Conservation (phyloP, 495 filamentous ascomycete genomes). For the Zalerion maritima region DNA sequence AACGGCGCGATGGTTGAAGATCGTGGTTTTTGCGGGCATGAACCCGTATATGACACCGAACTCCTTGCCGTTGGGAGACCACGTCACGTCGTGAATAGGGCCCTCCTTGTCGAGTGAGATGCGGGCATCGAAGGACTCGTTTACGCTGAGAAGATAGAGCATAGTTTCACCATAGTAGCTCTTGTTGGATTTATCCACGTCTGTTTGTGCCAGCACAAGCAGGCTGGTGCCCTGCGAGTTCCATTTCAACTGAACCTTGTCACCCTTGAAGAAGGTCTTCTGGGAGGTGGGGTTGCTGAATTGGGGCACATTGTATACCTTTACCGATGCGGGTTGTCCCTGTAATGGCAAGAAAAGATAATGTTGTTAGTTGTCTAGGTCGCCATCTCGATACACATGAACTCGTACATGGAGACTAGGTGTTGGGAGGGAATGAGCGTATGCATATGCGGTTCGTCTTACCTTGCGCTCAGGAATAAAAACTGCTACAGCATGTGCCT, state of each 20-base stretch:
- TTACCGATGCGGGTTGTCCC: conserved; percentile 85
- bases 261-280: conserved; percentile 98
- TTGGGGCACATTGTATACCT: conserved; percentile 82
- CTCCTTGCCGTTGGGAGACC: conserved; percentile 91
- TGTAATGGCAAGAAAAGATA: no score
- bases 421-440: no score
- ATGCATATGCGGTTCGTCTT: no score
- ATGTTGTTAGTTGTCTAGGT: no score
- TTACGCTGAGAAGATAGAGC: conserved; percentile 85
- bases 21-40: conserved; percentile 94
- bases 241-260: conserved; percentile 98
- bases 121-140: conserved; percentile 81
- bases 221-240: conserved; percentile 77
- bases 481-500: conserved; percentile 78
- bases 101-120: conserved; percentile 93
- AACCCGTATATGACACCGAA: conserved; percentile 96
- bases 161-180: conserved; percentile 98
- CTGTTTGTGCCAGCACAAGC: conserved; percentile 93
- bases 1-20: conserved; percentile 80
- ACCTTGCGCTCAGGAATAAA: conserved; percentile 94
- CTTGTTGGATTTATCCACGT: conserved; percentile 94
- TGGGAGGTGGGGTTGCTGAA: conserved; percentile 72
- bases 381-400: no score
- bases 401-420: no score
- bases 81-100: conserved; percentile 95